These are phyloP conservation scores for Didymella arachidicola DNA, from an alignment of 2,329 filamentous ascomycete genomes.

Conservation along the genomic window DNA sequence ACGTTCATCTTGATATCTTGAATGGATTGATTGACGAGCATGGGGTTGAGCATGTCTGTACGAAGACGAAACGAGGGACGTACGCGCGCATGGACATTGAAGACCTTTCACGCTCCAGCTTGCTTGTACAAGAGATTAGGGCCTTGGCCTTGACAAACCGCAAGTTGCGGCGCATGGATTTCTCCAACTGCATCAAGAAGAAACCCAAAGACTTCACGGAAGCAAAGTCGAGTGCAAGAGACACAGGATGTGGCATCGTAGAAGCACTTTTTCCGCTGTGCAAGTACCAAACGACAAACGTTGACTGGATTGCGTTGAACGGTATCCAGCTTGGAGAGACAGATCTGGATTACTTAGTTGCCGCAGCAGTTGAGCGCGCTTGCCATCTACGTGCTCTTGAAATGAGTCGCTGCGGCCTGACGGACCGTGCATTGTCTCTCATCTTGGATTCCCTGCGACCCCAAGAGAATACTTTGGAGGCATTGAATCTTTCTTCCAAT, in stretches of 20 bases:
- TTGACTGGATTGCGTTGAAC: constrained; percentile 74
- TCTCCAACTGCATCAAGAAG: constrained; percentile 67
- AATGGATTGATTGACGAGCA: constrained; percentile 67
- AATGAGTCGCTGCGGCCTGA: constrained; percentile 68
- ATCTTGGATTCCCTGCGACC: constrained; percentile 69
- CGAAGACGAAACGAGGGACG: constrained; percentile 64
- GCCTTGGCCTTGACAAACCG: constrained; percentile 72
- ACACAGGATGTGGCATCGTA: constrained; percentile 72
- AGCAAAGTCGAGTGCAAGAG: constrained; percentile 58
- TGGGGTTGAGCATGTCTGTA: constrained; percentile 69
- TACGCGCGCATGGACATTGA: constrained; percentile 62
- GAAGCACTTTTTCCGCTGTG: constrained; percentile 74
- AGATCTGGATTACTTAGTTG: constrained; percentile 72
- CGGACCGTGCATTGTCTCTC: constrained; percentile 65
- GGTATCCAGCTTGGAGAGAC: constrained; percentile 74
- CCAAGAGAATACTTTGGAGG: constrained; percentile 72
- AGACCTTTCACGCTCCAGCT: constrained; percentile 62
- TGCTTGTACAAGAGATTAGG: constrained; percentile 73
- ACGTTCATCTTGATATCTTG: constrained; percentile 69
- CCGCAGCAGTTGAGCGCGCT: constrained; percentile 70
- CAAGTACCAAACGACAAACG: constrained; percentile 70
- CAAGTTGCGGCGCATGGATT: constrained; percentile 69
- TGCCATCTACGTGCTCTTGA: constrained; percentile 74
- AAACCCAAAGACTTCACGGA: constrained; percentile 55
- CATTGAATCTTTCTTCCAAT: constrained; percentile 71